Conservation (phyloP, 2,329 filamentous ascomycete genomes). For the Apiospora koreana region DNA sequence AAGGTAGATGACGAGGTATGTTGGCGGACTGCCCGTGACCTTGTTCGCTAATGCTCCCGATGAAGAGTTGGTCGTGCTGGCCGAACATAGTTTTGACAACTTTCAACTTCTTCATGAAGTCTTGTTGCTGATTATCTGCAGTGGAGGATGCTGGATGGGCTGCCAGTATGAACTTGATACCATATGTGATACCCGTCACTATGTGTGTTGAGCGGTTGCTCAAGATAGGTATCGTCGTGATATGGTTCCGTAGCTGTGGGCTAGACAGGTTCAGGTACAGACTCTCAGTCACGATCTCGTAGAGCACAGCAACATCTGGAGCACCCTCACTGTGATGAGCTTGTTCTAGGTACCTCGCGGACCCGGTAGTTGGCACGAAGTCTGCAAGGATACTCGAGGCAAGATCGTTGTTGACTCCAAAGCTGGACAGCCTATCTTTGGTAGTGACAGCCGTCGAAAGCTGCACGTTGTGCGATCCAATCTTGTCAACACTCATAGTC, state of each 20-base stretch:
- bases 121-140: background rate
- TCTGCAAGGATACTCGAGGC: background rate
- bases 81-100: background rate
- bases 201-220: background rate
- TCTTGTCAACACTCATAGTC: background rate
- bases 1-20: background rate
- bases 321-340: background rate
- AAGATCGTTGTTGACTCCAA: background rate
- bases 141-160: background rate
- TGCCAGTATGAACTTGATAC: background rate
- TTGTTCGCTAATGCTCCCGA: background rate
- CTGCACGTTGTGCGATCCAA: background rate
- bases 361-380: background rate
- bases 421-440: background rate
- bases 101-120: background rate
- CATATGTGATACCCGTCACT: background rate
- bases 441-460: background rate
- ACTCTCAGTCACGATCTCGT: background rate
- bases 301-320: background rate
- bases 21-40: background rate
- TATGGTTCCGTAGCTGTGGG: background rate
- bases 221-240: accelerated
- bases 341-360: background rate
- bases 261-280: background rate
- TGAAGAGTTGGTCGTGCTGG: background rate